Evolutionary conservation across 768 basidiomycete genomes (phyloP).

Genomic region (Russula virescens): DNA sequence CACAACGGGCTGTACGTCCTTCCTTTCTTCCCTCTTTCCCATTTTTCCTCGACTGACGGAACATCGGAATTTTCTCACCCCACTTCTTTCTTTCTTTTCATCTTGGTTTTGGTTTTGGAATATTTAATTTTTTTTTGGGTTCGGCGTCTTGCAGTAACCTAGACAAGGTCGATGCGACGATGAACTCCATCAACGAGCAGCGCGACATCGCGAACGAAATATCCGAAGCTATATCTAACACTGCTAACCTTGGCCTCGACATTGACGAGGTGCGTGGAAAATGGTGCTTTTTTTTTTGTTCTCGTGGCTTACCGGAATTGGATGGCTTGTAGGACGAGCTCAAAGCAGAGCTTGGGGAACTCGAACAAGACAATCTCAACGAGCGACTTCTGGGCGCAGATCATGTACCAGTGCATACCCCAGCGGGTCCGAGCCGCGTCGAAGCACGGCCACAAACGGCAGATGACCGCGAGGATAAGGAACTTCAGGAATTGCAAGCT

Average conservation of each 20-base stretch:
- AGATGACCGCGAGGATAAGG: slow-evolving; percentile 89
- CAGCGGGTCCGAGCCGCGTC: slow-evolving; percentile 45
- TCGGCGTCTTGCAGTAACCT: slow-evolving; percentile 49
- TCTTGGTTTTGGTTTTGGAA: neutral
- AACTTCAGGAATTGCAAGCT: slow-evolving; percentile 86
- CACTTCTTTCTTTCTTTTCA: neutral
- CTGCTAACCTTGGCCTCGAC: slow-evolving; percentile 47
- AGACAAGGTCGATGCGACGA: slow-evolving; percentile 84
- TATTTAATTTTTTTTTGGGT: too few relatives aligned
- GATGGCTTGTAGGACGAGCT: slow-evolving; percentile 60
- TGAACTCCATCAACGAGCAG: slow-evolving; percentile 85
- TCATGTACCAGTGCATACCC: slow-evolving; percentile 81
- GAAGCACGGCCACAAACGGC: slow-evolving; percentile 38
- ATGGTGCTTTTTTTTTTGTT: neutral
- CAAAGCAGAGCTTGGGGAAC: slow-evolving; percentile 69
- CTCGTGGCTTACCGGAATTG: neutral
- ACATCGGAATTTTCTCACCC: neutral
- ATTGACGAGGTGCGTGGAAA: slow-evolving; percentile 61
- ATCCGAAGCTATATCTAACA: slow-evolving; percentile 78
- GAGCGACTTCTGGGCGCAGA: slow-evolving; percentile 82
- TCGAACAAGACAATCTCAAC: slow-evolving; percentile 87
- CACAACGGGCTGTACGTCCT: slow-evolving; percentile 79
- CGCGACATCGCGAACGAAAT: slow-evolving; percentile 91
- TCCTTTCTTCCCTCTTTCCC: too few relatives aligned
- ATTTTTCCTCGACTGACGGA: too few relatives aligned